Percentiles rank a stretch among this genome's conserved stretches.
Evolutionary conservation across 352 stramenopile genomes (phyloP).

Genomic region (Globisporangium cederbergense): DNA sequence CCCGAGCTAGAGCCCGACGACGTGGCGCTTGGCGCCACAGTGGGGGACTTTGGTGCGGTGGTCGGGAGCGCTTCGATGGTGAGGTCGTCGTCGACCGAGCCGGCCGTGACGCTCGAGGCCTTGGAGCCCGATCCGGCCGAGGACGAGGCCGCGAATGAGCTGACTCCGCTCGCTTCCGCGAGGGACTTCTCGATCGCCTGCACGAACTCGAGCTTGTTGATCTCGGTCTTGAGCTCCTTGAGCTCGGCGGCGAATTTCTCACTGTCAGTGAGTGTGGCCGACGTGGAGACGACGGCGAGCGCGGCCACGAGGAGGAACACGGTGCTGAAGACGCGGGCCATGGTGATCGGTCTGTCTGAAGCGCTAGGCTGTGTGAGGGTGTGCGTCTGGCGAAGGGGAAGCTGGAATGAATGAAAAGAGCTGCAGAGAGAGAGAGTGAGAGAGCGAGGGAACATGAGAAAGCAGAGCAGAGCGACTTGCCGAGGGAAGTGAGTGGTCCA

Average conservation of each 20-base stretch:
- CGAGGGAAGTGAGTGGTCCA: neutral
- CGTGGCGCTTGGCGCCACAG: neutral
- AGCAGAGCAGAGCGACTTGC: too few species aligned
- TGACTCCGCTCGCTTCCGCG: slow-evolving; percentile 4
- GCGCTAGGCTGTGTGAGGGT: neutral
- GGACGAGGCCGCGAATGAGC: slow-evolving; percentile 6
- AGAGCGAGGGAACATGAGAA: neutral
- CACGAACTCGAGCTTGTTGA: slow-evolving; percentile 11
- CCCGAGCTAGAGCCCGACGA: neutral
- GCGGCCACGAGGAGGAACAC: slow-evolving; percentile 4
- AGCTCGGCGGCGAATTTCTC: slow-evolving; percentile 8
- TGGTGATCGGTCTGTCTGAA: neutral
- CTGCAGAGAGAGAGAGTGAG: neutral
- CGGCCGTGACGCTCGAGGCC: neutral
- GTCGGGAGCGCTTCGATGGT: slow-evolving; percentile 6
- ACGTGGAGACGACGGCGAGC: slow-evolving; percentile 12
- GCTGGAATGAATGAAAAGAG: neutral
- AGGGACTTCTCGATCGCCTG: slow-evolving; percentile 4
- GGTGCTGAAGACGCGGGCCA: slow-evolving; percentile 10
- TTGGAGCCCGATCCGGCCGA: slow-evolving; percentile 6
- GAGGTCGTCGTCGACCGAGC: slow-evolving; percentile 11
- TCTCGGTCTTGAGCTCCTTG: slow-evolving; percentile 1
- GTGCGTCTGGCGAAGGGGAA: neutral
- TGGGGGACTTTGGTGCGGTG: neutral
- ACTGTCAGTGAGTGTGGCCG: neutral